Evolutionary conservation across 139 green algal genomes (phyloP), one percentile per base, ranked within the genome.

Genomic region (Nannochloris sp.): DNA sequence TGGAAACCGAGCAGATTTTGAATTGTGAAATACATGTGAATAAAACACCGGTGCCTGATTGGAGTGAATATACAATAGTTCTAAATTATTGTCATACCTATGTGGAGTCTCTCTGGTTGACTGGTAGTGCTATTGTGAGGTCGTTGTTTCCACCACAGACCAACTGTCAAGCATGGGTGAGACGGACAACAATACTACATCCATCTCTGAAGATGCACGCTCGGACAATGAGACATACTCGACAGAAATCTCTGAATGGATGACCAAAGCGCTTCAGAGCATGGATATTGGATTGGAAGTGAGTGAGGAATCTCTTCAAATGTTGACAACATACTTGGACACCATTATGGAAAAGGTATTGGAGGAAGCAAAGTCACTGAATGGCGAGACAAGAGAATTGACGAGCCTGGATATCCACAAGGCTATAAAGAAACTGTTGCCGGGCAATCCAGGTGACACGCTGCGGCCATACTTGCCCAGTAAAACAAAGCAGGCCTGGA

Each of bases 391-490:
- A 11, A 48, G 13, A 17, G 58, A 26, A n/a, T 30, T 75, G 11
- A 76, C 70, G 11, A 72, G 57, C 20, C 29, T 72, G 6, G 70
- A 76, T 56, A 76, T 76, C 3, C 63, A 68, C 36, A 67, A 76
- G 53, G 70, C 61, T 31, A 14, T 72, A 5, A 76, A 76, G 40
- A 66, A 61, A 11, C 50, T 76, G 6, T 58, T 76, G 25, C 70
- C 63, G 10, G 70, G 65, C 2, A 50, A 65, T 28, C 68, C 68
- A 16, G 49, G 40, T 6, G 43, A 62, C 45, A 28, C 31, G 28
- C 46, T 75, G 26, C 61, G 68, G 13, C 68, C 68, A 2, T 75
- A 70, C 59, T 62, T 75, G 37, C 68, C 68, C 14, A 37, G 45
- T 9, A 61, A 59, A n/a, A 66, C 53, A 16, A 76, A 76, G 62